Evolutionary conservation across 306 rosid species (phyloP).

Genomic region (Vigna mungo): DNA sequence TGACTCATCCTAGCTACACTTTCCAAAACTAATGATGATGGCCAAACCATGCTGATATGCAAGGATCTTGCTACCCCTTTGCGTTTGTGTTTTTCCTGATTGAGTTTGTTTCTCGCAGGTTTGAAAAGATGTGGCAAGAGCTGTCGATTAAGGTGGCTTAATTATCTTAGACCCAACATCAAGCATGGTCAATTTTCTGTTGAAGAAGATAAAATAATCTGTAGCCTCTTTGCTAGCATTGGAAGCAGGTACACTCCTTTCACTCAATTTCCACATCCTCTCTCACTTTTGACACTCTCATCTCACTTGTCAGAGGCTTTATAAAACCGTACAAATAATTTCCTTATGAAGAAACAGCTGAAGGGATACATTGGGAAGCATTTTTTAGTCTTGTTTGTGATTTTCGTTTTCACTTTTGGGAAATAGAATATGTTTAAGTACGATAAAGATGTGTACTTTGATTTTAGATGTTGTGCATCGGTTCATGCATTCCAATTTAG

Average conservation of each 20-base stretch:
- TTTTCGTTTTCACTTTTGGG: background rate
- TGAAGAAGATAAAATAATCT: constrained; percentile 80
- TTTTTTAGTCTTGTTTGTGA: background rate
- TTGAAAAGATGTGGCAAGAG: constrained; percentile 95
- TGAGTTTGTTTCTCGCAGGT: constrained; percentile 55
- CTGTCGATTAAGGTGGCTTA: constrained; percentile 94
- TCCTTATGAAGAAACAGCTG: constrained; percentile 6
- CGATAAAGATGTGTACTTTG: background rate
- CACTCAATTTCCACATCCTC: background rate
- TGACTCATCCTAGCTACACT: no score
- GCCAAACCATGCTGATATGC: background rate
- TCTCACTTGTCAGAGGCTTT: background rate
- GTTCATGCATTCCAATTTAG: constrained; percentile 42
- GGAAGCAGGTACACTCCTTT: constrained; percentile 80
- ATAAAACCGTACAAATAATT: constrained; percentile 13
- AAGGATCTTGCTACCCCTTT: background rate
- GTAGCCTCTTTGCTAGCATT: constrained; percentile 79
- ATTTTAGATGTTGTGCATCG: constrained; percentile 5
- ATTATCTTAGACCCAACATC: constrained; percentile 92
- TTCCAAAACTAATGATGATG: no score
- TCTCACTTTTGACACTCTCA: background rate
- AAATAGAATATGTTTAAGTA: background rate
- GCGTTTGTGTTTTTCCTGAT: constrained; percentile 2
- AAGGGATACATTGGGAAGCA: background rate
- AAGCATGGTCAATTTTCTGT: constrained; percentile 92